Evolutionary conservation across 176 grass and related monocot species (phyloP), one percentile per base, ranked within the genome.

Genomic region (Melocanna baccifera): DNA sequence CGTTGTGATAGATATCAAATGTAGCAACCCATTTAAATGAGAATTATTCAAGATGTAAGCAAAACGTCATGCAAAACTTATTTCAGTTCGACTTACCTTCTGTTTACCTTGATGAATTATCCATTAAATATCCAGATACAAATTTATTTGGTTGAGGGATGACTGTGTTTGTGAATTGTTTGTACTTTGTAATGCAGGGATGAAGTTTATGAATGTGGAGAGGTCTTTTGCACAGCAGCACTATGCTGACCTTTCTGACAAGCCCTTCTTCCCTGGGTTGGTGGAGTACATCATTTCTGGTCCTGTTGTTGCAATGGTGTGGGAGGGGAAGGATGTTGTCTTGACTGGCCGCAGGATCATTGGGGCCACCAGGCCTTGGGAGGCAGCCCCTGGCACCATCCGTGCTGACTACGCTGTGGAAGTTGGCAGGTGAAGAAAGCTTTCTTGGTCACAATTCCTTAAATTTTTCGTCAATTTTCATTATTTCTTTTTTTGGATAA

Each of bases 251-350:
- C 94, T 91, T 57, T 69, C 91, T 19, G 81, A 81, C 45, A 86
- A 87, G 76, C 91, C 90, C 46, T 96, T 96, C 91, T 96, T 92
- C 47, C n/a, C 83, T 75, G 77, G 81, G 55, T 73, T 96, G 39
- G 91, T 92, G 88, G 88, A 88, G 45, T 93, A 92, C 88, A 93
- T 96, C 80, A 93, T 91, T 67, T 92, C 88, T 59, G 93, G 93
- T 22, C 93, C 93, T 15, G 88, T 93, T 16, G 93, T 96, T 0
- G 93, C 93, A 20, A 92, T 96, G 93, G 93, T 87, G 8, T 91
- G 90, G 93, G 93, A 88, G 46, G 93, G 93, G 55, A 92, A 93
- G 80, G 91, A 91, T 58, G 93, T 87, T 70, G 91, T 96, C 16
- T 10, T 50, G 56, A 91, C 88, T 37, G 83, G 88, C 51, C 93